Percentiles rank a stretch among this genome's conserved stretches.
Evolutionary conservation across 192 early-diverging fungal species (phyloP).

Genomic region (Coemansia reversa): DNA sequence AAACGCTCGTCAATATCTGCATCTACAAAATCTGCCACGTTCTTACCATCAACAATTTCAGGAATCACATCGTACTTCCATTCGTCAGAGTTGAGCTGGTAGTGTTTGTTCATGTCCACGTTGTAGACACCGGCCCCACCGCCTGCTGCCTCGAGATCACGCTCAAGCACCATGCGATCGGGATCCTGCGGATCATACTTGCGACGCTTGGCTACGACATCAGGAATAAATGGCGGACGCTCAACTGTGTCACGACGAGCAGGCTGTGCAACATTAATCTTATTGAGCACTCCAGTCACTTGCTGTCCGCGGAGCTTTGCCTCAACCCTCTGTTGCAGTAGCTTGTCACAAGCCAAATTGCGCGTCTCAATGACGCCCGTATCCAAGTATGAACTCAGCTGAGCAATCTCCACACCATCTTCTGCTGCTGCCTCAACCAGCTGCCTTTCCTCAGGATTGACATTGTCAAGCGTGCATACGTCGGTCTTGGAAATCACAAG

Average conservation of each 20-base stretch:
- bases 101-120: conserved; percentile 92
- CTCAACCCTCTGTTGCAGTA: conserved; percentile 90
- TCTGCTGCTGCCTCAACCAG: conserved; percentile 73
- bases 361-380: conserved; percentile 97
- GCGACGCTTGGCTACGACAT: conserved; percentile 61
- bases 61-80: conserved; percentile 98
- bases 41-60: conserved; percentile 98
- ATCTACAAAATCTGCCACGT: conserved; percentile 98
- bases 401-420: conserved; percentile 70
- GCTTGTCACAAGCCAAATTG: conserved; percentile 89
- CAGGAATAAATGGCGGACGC: conserved; percentile 84
- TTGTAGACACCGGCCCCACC: conserved; percentile 98
- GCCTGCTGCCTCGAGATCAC: conserved; percentile 82
- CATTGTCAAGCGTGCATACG: conserved; percentile 73
- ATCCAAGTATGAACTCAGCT: conserved; percentile 90
- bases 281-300: conserved; percentile 90
- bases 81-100: conserved; percentile 76
- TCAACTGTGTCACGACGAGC: conserved; percentile 77
- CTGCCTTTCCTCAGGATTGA: conserved; percentile 67
- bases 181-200: conserved; percentile 82
- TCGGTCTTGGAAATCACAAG: conserved; percentile 98
- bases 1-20: conserved; percentile 95
- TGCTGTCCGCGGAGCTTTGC: conserved; percentile 91
- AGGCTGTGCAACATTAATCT: conserved; percentile 92
- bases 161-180: conserved; percentile 78